Conservation (phyloP, 495 filamentous ascomycete species). For the Pseudoneurospora amorphoporcata region DNA sequence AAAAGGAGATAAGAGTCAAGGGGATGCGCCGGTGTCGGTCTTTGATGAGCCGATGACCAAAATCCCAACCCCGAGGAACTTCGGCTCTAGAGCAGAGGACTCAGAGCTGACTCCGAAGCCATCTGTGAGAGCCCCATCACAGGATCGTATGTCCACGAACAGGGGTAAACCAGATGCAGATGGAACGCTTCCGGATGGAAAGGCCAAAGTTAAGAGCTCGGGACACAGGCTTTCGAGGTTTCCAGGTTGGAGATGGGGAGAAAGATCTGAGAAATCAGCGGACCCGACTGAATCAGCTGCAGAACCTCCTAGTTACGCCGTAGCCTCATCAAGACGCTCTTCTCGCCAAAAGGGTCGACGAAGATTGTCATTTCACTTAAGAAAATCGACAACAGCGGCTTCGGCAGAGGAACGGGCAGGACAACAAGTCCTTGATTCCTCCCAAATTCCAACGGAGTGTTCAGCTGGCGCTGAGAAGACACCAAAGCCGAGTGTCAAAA, state of each 20-base stretch:
- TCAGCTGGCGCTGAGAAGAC: neutral
- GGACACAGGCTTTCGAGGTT: slow-evolving; percentile 7
- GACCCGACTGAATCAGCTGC: neutral
- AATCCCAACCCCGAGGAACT: neutral
- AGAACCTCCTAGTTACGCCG: neutral
- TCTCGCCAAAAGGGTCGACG: neutral
- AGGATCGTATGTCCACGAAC: neutral
- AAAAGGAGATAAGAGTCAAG: neutral
- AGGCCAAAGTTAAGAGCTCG: slow-evolving; percentile 1
- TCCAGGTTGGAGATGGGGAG: slow-evolving; percentile 8
- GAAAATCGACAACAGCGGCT: neutral
- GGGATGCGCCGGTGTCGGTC: neutral
- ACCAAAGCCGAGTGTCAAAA: neutral
- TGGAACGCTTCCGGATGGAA: neutral
- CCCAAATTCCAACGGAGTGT: neutral
- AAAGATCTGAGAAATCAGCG: neutral
- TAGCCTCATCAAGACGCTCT: neutral
- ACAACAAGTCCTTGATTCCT: neutral
- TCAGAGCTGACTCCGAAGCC: neutral
- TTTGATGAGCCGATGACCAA: neutral
- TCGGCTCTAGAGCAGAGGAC: neutral
- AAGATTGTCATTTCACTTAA: neutral
- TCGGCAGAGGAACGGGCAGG: neutral
- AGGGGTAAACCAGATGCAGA: neutral
- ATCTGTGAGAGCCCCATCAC: neutral